Conservation (phyloP, 1,284 basidiomycete genomes). For the Bjerkandera adusta region DNA sequence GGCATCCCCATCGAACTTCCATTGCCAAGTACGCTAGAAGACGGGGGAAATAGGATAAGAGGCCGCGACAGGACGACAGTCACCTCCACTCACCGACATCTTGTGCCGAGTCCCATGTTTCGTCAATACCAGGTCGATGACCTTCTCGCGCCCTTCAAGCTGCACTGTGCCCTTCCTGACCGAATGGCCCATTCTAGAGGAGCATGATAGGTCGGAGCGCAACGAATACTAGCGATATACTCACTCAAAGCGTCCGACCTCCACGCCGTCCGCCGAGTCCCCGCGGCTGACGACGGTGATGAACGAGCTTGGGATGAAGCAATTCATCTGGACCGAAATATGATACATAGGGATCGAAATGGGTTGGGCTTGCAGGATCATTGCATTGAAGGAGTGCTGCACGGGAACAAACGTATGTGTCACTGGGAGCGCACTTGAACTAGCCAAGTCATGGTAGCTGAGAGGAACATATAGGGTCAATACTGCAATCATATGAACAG, state of each 20-base stretch:
- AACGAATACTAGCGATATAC: not conserved
- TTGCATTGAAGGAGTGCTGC: slow-evolving; percentile 31
- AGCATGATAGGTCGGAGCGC: not conserved
- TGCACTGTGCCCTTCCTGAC: slow-evolving; percentile 22
- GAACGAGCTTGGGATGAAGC: slow-evolving; percentile 37
- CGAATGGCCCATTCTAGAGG: slow-evolving; percentile 26
- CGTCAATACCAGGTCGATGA: slow-evolving; percentile 22
- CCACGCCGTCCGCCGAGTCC: slow-evolving; percentile 28
- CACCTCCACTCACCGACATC: slow-evolving; percentile 17
- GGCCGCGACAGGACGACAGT: not conserved
- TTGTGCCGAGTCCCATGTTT: slow-evolving; percentile 20
- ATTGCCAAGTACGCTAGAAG: slow-evolving; percentile 24
- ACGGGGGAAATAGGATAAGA: not conserved
- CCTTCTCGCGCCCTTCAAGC: slow-evolving; percentile 21
- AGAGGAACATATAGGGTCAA: too few relatives aligned
- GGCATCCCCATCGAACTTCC: slow-evolving; percentile 23
- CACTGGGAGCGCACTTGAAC: slow-evolving; percentile 18
- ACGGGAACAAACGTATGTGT: slow-evolving; percentile 30
- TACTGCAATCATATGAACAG: too few relatives aligned
- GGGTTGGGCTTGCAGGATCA: slow-evolving; percentile 24
- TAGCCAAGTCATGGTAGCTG: slow-evolving; percentile 7
- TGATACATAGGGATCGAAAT: slow-evolving; percentile 34
- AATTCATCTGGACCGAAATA: slow-evolving; percentile 36
- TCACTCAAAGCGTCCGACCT: slow-evolving; percentile 41
- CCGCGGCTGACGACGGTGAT: slow-evolving; percentile 37